Conservation (phyloP, 192 early-diverging fungal genomes). For the Glomus cerebriforme region DNA sequence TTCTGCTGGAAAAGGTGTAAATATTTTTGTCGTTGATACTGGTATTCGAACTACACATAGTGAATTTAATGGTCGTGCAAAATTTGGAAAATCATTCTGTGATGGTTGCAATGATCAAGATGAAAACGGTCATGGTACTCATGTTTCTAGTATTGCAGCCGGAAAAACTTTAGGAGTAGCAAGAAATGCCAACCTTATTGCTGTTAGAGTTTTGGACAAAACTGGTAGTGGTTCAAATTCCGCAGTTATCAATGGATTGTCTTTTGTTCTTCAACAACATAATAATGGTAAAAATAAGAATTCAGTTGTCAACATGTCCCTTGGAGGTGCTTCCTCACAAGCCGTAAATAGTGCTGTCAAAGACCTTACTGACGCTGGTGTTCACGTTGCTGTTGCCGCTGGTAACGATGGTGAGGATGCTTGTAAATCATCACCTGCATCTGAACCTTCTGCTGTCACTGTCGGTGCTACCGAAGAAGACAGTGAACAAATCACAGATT, state of each 20-base stretch:
- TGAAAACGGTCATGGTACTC: constrained; percentile 53
- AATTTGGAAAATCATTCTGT: constrained; percentile 79
- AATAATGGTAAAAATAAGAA: neutral
- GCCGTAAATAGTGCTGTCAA: constrained; percentile 53
- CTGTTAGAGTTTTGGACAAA: constrained; percentile 57
- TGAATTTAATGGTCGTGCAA: constrained; percentile 91
- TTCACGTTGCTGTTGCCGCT: constrained; percentile 77
- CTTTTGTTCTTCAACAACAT: constrained; percentile 40
- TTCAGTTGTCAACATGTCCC: constrained; percentile 41
- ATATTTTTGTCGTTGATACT: constrained; percentile 59
- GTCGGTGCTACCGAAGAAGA: constrained; percentile 79
- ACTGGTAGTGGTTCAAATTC: constrained; percentile 51
- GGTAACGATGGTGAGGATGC: constrained; percentile 71
- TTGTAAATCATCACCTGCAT: constrained; percentile 60
- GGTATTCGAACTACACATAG: constrained; percentile 82
- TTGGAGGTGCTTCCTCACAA: constrained; percentile 51
- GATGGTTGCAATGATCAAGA: constrained; percentile 49
- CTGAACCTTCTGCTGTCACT: constrained; percentile 60
- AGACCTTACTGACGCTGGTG: constrained; percentile 54
- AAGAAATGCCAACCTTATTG: constrained; percentile 59
- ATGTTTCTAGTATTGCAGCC: constrained; percentile 50
- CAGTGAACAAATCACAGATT: constrained; percentile 72
- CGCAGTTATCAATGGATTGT: constrained; percentile 68
- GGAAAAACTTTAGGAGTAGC: constrained; percentile 58
- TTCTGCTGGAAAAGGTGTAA: constrained; percentile 37